Base-by-base conservation (phyloP, 2,329 filamentous ascomycete genomes). In the Colletotrichum sp. region DNA sequence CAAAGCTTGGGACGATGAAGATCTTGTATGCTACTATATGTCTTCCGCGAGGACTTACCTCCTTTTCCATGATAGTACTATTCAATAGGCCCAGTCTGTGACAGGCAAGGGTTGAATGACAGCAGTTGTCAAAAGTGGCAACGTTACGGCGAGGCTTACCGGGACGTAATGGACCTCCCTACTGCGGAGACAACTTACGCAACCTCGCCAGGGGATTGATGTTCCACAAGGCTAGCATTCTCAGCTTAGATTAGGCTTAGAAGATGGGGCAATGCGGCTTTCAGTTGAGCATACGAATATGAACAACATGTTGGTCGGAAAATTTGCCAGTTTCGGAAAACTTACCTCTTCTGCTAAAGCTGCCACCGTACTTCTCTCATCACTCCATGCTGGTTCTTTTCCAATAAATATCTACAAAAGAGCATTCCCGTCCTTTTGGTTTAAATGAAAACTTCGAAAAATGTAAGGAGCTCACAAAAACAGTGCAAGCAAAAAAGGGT, bases 71-170 rank as follows among this genome's bases (percentile, higher is more conserved):
- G 6, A 7, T 6, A 12, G 9, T 0, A 49, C 39, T 49, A 4
- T n/a, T 12, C 0, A n/a, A 49, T 12, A 0, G 2, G 5, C 18
- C 39, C 2, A n/a, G 18, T 0, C 0, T 49, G 9, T 49, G 39
- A 49, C 39, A n/a, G 39, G 39, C 0, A 49, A 0, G 18, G 39
- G 18, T 49, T 7, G 9, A n/a, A 49, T 49, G 39, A 49, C 9
- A 2, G 1, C 18, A n/a, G 39, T 49, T 49, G 39, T 12, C 18
- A n/a, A 49, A 0, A 49, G 39, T n/a, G 39, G 18, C 39, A 49
- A n/a, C 39, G 39, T 49, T 49, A 49, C 39, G 39, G 18, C 39
- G 18, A 49, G 39, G 3, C 39, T 49, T 0, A 49, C 39, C 9
- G 39, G 39, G 3, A 12, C 39, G 39, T 49, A n/a, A 49, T 49